Conservation (phyloP, 192 early-diverging fungal genomes). For the Umbelopsis sp. region DNA sequence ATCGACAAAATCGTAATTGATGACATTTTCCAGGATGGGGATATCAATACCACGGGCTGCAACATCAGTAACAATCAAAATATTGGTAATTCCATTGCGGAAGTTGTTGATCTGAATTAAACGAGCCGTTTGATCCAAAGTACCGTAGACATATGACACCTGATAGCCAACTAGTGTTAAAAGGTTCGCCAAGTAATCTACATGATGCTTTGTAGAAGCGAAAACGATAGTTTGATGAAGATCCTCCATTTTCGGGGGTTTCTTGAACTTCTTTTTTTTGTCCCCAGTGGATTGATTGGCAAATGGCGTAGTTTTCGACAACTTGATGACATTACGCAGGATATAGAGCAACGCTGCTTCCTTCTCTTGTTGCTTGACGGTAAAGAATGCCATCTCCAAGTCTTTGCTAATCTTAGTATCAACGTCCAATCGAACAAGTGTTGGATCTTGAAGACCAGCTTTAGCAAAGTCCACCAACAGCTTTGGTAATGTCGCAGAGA, state of each 20-base stretch:
- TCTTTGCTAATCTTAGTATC: constrained; percentile 95
- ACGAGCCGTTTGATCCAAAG: constrained; percentile 91
- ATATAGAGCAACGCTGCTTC: constrained; percentile 89
- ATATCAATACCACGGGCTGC: constrained; percentile 99
- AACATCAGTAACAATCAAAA: constrained; percentile 95
- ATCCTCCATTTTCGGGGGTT: constrained; percentile 25
- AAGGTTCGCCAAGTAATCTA: constrained; percentile 88
- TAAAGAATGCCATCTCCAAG: constrained; percentile 93
- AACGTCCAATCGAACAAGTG: constrained; percentile 89
- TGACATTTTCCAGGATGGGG: constrained; percentile 93
- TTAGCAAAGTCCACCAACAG: constrained; percentile 96
- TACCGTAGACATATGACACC: constrained; percentile 91
- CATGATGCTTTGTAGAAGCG: constrained; percentile 96
- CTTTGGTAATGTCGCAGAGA: constrained; percentile 95
- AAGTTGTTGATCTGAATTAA: constrained; percentile 87
- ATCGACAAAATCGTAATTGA: constrained; percentile 96
- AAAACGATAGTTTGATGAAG: constrained; percentile 89
- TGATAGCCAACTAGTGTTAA: constrained; percentile 70
- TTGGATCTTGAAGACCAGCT: constrained; percentile 92
- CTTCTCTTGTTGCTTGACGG: constrained; percentile 83
- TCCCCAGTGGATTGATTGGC: constrained; percentile 46
- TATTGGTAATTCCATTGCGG: constrained; percentile 72
- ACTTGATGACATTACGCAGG: constrained; percentile 75
- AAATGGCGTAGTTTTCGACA: constrained; percentile 51
- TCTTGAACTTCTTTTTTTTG: constrained; percentile 42